These are phyloP conservation scores for Mortierella claussenii DNA, from an alignment of 192 early-diverging fungal species.

Conservation along the genomic window DNA sequence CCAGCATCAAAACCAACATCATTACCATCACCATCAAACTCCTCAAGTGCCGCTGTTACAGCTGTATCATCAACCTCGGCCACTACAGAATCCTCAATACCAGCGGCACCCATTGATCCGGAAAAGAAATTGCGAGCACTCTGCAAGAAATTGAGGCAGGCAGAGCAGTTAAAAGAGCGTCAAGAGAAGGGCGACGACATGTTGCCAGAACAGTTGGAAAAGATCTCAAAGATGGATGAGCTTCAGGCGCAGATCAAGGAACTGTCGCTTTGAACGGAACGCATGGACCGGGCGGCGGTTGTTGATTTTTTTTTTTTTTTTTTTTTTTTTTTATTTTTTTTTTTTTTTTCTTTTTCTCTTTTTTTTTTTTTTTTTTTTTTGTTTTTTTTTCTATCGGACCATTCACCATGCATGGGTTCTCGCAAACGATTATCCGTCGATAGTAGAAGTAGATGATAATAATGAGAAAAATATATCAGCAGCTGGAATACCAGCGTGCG, in stretches of 20 bases:
- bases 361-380: too few relatives aligned
- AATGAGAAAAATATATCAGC: conserved; percentile 4
- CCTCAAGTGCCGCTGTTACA: not conserved
- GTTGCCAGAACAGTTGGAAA: conserved; percentile 69
- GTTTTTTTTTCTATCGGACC: too few relatives aligned
- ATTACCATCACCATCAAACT: not conserved
- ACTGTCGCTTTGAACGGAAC: conserved; percentile 11
- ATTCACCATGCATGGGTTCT: too few relatives aligned
- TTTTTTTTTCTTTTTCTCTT: too few relatives aligned
- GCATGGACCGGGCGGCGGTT: too few relatives aligned
- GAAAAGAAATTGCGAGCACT: conserved; percentile 69
- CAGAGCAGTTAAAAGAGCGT: conserved; percentile 68
- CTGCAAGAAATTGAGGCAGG: conserved; percentile 77
- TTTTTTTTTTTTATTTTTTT: too few relatives aligned
- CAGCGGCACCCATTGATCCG: conserved; percentile 8
- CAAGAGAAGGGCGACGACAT: conserved; percentile 57
- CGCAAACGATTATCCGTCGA: not conserved
- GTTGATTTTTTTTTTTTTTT: too few relatives aligned
- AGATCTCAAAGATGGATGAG: conserved; percentile 63
- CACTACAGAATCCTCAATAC: not conserved
- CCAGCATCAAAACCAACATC: not conserved
- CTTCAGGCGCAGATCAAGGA: conserved; percentile 47
- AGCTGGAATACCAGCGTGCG: too few relatives aligned
- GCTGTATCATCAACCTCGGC: conserved; percentile 1
- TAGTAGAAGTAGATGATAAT: not conserved